Evolutionary conservation across 2,329 filamentous ascomycete genomes (phyloP).

Genomic region (Penicillium olsonii): DNA sequence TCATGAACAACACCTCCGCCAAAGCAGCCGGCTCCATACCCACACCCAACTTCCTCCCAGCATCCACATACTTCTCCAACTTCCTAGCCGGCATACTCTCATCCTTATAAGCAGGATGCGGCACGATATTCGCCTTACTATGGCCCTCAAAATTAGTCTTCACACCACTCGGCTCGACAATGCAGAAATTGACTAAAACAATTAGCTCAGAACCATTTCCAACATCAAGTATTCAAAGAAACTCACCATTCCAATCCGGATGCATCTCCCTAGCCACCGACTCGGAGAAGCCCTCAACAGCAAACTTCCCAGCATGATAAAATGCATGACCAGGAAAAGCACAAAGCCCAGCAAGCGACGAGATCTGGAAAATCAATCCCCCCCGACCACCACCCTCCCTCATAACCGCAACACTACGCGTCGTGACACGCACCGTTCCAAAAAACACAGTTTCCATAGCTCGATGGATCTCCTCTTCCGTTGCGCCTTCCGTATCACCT

Average conservation of each 20-base stretch:
- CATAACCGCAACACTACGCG: conserved; percentile 33
- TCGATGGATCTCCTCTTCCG: conserved; percentile 14
- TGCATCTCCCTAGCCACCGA: conserved; percentile 23
- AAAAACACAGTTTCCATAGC: conserved; percentile 32
- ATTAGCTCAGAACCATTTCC: neutral
- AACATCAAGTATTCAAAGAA: neutral
- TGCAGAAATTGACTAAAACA: conserved; percentile 39
- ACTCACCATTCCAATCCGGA: conserved; percentile 22
- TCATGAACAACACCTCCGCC: conserved; percentile 38
- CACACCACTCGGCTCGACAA: conserved; percentile 46
- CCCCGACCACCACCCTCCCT: conserved; percentile 26
- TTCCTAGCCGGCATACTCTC: conserved; percentile 17
- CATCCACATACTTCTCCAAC: conserved; percentile 22
- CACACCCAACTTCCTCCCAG: conserved; percentile 2
- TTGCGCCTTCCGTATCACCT: conserved; percentile 22
- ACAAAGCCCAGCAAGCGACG: conserved; percentile 19
- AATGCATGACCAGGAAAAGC: conserved; percentile 22
- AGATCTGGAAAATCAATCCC: conserved; percentile 23
- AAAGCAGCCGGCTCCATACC: conserved; percentile 29
- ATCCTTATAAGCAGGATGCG: conserved; percentile 5
- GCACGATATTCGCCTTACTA: conserved; percentile 19
- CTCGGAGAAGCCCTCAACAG: conserved; percentile 24
- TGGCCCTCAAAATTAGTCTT: conserved; percentile 46
- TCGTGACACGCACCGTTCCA: conserved; percentile 44
- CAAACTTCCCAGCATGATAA: conserved; percentile 25